A percentile compares a stretch with the other conserved stretches of the same genome.
Conservation (phyloP, 352 stramenopile genomes). For the Peronospora destructor region DNA sequence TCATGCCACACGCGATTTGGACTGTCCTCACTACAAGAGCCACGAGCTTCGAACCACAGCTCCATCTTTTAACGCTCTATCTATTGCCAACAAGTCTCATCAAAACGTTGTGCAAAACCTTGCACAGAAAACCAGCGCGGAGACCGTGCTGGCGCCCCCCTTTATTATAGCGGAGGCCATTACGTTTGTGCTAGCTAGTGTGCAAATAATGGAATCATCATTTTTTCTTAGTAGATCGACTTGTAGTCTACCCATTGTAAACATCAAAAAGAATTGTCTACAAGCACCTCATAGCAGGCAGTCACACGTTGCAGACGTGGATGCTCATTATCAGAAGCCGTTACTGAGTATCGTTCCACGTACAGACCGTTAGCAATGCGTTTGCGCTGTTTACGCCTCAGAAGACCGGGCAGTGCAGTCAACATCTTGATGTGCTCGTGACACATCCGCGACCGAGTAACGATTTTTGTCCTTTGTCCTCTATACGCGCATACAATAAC, state of each 20-base stretch:
- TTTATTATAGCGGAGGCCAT: conserved; percentile 5
- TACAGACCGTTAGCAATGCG: conserved; percentile 10
- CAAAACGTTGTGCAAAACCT: conserved; percentile 2
- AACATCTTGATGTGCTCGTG: conserved; percentile 12
- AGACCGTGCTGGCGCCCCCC: not conserved
- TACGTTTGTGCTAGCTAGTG: conserved; percentile 19
- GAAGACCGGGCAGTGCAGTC: conserved; percentile 1
- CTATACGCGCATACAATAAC: not conserved
- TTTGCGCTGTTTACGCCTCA: not conserved
- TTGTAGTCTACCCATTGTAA: conserved; percentile 13
- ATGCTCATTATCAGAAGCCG: conserved; percentile 10
- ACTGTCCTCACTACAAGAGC: conserved; percentile 1
- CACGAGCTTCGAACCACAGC: not conserved
- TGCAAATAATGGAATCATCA: conserved; percentile 23
- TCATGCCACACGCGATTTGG: conserved; percentile 11
- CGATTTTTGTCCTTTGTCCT: not conserved
- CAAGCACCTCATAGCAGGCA: not conserved
- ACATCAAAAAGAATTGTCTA: conserved; percentile 24
- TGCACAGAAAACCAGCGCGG: not conserved
- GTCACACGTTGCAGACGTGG: conserved; percentile 19
- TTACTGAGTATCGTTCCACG: conserved; percentile 19
- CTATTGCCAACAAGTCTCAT: not conserved
- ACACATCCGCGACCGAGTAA: not conserved
- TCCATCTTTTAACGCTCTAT: not conserved
- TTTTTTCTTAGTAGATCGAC: conserved; percentile 8